Base-by-base conservation (phyloP, 768 basidiomycete species). In the Boletus pseudopeckii region DNA sequence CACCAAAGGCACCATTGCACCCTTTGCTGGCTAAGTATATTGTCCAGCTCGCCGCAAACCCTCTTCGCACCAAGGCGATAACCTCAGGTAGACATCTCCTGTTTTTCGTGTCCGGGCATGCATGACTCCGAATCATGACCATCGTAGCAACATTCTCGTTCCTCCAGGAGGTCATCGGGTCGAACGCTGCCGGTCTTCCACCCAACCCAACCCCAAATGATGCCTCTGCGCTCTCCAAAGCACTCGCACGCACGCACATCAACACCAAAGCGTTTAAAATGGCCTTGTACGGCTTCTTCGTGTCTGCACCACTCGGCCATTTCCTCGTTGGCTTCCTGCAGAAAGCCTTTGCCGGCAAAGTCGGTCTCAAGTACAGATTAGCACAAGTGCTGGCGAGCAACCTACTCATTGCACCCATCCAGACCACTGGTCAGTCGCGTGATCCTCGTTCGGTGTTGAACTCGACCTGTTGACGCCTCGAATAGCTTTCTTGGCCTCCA, bases 251-350 rank as follows among this genome's bases (percentile, higher is more conserved):
- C 44, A 73, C 74, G 6, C 84, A 88, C 66, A 69, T 92, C 48
- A 77, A 90, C 65, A 53, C 74, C 55, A 87, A 84, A 62, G 89
- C 92, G 7, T 51, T 88, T 62, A 92, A 94, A 71, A 91, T 94
- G 86, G 88, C 83, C 1, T 46, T 86, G 20, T 93, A 92, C 65
- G 92, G 92, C 55, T 83, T 88, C 73, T 77, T 88, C 60, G 79
- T 95, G 38, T 90, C 90, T 13, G 92, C 91, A 7, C 92, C 92
- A 0, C 67, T 95, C 30, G 79, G 83, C 39, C 92, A 95, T 65
- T 71, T 79, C 67, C 82, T 93, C 55, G 80, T 90, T 18, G 83
- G 86, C 50, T 60, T 76, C 38, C 71, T 94, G 53, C 90, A 93
- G 71, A 85, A 79, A 62, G 78, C 79, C 14, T 94, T 95, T 64